Percentiles rank a stretch among this genome's conserved stretches.
Evolutionary conservation across 805 yeast genomes (phyloP).

Genomic region (Saccharomycopsis amapae): DNA sequence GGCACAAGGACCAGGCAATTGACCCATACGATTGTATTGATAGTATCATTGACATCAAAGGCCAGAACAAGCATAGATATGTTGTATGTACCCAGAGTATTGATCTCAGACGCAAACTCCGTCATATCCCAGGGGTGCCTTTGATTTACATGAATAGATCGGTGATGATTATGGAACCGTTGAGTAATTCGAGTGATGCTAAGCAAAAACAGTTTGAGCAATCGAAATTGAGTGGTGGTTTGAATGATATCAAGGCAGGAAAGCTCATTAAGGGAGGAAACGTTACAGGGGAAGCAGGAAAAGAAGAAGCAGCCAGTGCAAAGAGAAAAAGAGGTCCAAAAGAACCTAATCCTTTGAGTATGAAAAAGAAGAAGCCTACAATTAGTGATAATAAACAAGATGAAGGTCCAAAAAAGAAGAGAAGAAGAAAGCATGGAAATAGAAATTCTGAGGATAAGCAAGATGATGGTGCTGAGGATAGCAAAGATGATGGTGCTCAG

Average conservation of each 20-base stretch:
- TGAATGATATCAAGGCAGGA: conserved; percentile 59
- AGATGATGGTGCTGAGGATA: neutral
- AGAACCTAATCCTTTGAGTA: conserved; percentile 86
- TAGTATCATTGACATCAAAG: conserved; percentile 61
- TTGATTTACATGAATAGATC: conserved; percentile 79
- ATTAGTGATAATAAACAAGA: neutral
- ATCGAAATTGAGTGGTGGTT: conserved; percentile 66
- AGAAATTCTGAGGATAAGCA: neutral
- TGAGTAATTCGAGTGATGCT: conserved; percentile 60
- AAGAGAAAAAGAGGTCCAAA: conserved; percentile 60
- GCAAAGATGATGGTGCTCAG: no score
- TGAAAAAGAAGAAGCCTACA: conserved; percentile 57
- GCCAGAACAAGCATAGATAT: conserved; percentile 84
- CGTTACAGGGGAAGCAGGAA: conserved; percentile 22
- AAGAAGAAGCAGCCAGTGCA: conserved; percentile 22
- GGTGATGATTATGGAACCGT: conserved; percentile 94
- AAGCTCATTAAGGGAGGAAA: conserved; percentile 26
- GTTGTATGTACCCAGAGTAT: conserved; percentile 80
- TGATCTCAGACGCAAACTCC: conserved; percentile 56
- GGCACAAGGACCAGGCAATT: conserved; percentile 62
- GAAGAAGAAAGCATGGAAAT: conserved; percentile 9
- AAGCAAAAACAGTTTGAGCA: conserved; percentile 48
- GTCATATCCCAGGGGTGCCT: conserved; percentile 86
- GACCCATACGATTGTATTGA: conserved; percentile 71
- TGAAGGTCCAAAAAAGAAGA: conserved; percentile 1